Percentiles rank a stretch among this genome's conserved stretches.
Evolutionary conservation across 352 stramenopile species (phyloP).

Genomic region (Aphanomyces invadans): DNA sequence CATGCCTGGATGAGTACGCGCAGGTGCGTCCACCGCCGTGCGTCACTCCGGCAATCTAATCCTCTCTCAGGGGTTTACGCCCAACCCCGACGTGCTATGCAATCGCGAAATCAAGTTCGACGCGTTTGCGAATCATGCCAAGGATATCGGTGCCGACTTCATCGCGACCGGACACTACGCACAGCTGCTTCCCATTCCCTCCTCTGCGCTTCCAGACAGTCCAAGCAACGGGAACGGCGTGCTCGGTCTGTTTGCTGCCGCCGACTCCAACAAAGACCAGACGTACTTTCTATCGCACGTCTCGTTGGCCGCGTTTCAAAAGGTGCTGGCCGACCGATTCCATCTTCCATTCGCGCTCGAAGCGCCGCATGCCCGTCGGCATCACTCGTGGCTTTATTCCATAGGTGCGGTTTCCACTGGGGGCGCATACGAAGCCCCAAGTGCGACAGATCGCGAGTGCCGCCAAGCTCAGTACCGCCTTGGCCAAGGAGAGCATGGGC

Average conservation of each 20-base stretch:
- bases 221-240: background rate
- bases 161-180: constrained; percentile 97
- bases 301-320: constrained; percentile 47
- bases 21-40: constrained; percentile 27
- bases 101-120: constrained; percentile 99
- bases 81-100: constrained; percentile 94
- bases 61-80: constrained; percentile 59
- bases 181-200: constrained; percentile 33
- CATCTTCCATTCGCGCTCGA: too few relatives aligned
- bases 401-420: constrained; percentile 94
- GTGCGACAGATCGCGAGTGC: constrained; percentile 87
- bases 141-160: constrained; percentile 77
- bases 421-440: constrained; percentile 84
- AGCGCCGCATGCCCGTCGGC: too few relatives aligned
- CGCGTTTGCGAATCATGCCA: constrained; percentile 89
- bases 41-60: background rate
- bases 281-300: constrained; percentile 95
- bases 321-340: too few relatives aligned
- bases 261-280: constrained; percentile 92
- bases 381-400: too few relatives aligned
- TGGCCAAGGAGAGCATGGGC: constrained; percentile 94
- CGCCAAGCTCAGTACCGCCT: constrained; percentile 77
- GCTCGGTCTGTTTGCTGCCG: constrained; percentile 73
- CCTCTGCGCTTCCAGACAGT: background rate
- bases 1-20: constrained; percentile 89